Evolutionary conservation across 495 filamentous ascomycete species (phyloP).

Genomic region (Clavariopsis aquatica): DNA sequence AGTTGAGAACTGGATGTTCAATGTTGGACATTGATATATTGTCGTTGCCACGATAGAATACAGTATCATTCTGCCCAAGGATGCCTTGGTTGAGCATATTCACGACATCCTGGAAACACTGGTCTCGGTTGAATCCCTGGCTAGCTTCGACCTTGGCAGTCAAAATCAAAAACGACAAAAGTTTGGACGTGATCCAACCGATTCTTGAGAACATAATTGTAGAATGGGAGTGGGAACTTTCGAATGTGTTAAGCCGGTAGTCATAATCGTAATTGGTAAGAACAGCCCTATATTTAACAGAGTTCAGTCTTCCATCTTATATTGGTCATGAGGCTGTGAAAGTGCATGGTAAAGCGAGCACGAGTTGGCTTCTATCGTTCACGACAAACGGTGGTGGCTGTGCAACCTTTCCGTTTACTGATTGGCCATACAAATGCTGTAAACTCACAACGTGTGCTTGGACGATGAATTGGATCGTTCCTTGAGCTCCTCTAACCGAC

Average conservation of each 20-base stretch:
- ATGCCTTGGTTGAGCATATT: conserved; percentile 5
- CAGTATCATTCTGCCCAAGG: conserved; percentile 11
- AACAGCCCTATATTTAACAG: neutral
- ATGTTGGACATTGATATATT: conserved; percentile 1
- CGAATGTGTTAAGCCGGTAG: neutral
- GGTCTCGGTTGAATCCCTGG: conserved; percentile 1
- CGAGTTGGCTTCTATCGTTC: neutral
- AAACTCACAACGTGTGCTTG: neutral
- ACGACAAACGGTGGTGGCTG: neutral
- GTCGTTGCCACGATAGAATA: conserved; percentile 12
- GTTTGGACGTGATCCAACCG: neutral
- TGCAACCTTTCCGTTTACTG: neutral
- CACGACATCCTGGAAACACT: neutral
- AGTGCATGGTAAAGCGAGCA: neutral
- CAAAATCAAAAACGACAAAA: neutral
- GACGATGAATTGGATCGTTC: neutral
- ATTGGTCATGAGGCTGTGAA: neutral
- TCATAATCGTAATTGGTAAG: neutral
- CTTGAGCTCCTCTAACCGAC: neutral
- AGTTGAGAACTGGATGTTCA: conserved; percentile 17
- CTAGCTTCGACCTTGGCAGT: neutral
- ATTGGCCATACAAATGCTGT: neutral
- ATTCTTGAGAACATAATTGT: neutral
- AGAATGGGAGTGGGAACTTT: neutral
- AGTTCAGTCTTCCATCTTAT: neutral